Evolutionary conservation across 257 asterid species (phyloP).

Genomic region (Nicotiana benthamiana): DNA sequence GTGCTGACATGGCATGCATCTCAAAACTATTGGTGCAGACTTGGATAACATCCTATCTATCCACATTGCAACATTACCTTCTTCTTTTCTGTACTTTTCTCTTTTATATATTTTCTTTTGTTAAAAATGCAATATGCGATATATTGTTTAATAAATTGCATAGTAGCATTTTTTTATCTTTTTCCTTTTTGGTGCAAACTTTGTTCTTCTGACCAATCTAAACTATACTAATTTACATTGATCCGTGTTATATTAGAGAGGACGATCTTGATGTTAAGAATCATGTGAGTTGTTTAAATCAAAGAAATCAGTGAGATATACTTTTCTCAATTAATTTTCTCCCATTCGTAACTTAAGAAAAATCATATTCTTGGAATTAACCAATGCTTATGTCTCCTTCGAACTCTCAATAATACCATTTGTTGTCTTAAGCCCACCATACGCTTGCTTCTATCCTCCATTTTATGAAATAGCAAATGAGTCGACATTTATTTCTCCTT

Average conservation of each 20-base stretch:
- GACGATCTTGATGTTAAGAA: neutral
- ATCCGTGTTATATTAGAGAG: neutral
- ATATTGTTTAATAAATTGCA: too few species aligned
- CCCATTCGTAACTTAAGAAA: too few species aligned
- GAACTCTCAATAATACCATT: too few species aligned
- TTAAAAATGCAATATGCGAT: neutral
- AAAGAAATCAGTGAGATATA: too few species aligned
- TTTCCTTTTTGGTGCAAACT: neutral
- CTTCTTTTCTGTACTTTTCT: neutral
- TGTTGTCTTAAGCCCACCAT: neutral
- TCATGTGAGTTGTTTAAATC: too few species aligned
- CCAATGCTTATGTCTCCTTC: neutral
- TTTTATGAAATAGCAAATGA: too few species aligned
- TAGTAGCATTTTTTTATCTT: neutral
- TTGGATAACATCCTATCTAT: conserved; percentile 36
- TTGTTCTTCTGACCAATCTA: too few species aligned
- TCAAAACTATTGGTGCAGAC: conserved; percentile 12
- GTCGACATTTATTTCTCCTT: too few species aligned
- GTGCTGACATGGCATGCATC: conserved; percentile 37
- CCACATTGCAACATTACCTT: neutral
- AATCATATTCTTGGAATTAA: too few species aligned
- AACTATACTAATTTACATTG: too few species aligned
- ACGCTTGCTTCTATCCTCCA: neutral
- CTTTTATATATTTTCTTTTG: neutral
- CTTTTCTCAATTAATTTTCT: too few species aligned